Evolutionary conservation across 2,329 filamentous ascomycete genomes (phyloP).

Genomic region (Diaporthe nobilis): DNA sequence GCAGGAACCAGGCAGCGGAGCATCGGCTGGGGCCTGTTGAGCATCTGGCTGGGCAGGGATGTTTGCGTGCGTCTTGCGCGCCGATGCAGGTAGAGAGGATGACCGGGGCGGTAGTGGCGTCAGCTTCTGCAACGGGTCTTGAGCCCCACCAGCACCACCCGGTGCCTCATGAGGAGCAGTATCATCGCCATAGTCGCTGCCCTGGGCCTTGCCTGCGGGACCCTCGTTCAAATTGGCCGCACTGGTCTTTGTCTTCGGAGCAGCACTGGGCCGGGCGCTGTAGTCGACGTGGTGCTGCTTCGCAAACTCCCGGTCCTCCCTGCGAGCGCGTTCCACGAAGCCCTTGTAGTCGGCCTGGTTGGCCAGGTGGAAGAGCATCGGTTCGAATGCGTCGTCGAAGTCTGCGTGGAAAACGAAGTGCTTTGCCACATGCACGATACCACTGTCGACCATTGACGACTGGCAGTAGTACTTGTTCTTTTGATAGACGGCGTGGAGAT

Average conservation of each 20-base stretch:
- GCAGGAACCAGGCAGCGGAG: not conserved
- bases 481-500: not conserved
- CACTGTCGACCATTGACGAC: not conserved
- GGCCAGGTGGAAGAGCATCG: slow-evolving; percentile 25
- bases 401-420: slow-evolving; percentile 19
- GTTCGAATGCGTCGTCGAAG: slow-evolving; percentile 15
- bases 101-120: not conserved
- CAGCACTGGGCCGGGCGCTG: not conserved
- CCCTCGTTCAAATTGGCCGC: not conserved
- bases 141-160: not conserved
- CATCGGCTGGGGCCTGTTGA: too few species aligned
- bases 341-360: not conserved
- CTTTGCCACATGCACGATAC: not conserved
- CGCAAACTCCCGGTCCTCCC: slow-evolving; percentile 2
- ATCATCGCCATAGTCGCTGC: not conserved
- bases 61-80: too few species aligned
- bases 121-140: not conserved
- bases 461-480: not conserved
- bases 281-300: not conserved
- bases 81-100: not conserved
- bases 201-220: not conserved
- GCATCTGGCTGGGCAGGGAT: not conserved
- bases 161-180: too few species aligned
- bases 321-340: not conserved
- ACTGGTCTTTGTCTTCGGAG: not conserved